Conservation (phyloP, 768 basidiomycete genomes). For the Leccinum uliginosum region DNA sequence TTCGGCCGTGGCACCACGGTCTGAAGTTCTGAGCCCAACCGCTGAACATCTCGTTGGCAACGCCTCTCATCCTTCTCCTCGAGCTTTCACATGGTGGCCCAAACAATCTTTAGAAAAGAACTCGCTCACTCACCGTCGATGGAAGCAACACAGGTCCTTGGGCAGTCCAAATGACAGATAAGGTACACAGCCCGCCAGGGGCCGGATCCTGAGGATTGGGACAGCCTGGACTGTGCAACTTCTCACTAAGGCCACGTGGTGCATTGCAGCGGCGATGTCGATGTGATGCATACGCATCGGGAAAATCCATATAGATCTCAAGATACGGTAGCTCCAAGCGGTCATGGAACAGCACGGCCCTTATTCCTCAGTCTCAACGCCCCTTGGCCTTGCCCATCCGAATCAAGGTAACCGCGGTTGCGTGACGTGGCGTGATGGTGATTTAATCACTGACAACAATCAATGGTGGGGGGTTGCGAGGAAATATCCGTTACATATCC, state of each 20-base stretch:
- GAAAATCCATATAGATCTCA: background rate
- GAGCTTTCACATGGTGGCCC: background rate
- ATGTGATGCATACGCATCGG: background rate
- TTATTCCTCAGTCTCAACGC: background rate
- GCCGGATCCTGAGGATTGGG: no score
- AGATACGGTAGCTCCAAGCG: background rate
- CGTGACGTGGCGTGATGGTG: background rate
- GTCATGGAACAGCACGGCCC: background rate
- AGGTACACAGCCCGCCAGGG: background rate
- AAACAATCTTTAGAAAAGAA: background rate
- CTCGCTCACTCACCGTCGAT: background rate
- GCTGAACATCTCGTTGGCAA: background rate
- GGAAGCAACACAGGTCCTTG: background rate
- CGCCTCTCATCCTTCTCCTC: background rate
- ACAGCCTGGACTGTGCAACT: no score
- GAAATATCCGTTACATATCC: background rate
- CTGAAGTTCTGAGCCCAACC: background rate
- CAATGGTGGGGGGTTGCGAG: background rate
- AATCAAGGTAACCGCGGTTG: background rate
- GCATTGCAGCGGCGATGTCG: background rate
- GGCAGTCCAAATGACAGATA: background rate
- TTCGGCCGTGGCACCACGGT: no score
- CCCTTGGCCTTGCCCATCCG: background rate
- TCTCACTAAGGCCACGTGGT: background rate
- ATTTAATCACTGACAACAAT: background rate